phyloP scores from a whole-genome alignment of 768 basidiomycete genomes.

The Boletus subcaerulescens region DNA sequence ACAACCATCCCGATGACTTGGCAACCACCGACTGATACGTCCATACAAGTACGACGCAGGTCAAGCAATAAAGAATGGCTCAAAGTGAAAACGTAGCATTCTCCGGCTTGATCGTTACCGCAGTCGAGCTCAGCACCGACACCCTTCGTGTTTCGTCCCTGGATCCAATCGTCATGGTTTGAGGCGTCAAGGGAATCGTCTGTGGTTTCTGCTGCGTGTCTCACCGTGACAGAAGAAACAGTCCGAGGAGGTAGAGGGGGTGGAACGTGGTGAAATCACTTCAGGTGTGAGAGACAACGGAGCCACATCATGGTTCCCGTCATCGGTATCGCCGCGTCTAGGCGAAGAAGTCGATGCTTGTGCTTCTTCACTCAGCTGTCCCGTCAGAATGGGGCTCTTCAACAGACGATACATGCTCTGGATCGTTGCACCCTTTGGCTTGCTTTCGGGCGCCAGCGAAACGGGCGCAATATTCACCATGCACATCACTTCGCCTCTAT shows the following conservation, averaged over 20 bases:
- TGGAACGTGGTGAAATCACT: conserved; percentile 20
- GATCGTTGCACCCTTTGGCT: conserved; percentile 50
- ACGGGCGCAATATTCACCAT: conserved; percentile 67
- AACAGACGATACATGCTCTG: conserved; percentile 73
- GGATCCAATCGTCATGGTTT: conserved; percentile 52
- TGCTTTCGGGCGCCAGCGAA: conserved; percentile 39
- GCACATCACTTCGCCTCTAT: conserved; percentile 83
- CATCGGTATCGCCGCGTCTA: conserved; percentile 12
- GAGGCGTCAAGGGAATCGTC: conserved; percentile 20
- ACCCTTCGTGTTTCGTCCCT: conserved; percentile 39
- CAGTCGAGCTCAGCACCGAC: conserved; percentile 7
- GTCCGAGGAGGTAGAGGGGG: conserved; percentile 46
- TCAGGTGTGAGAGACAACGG: conserved; percentile 29
- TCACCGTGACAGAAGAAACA: conserved; percentile 30
- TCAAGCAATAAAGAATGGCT: too few species aligned
- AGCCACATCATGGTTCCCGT: conserved; percentile 29
- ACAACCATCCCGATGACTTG: too few species aligned
- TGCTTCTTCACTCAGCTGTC: conserved; percentile 25
- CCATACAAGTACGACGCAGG: too few species aligned
- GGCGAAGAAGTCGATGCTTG: conserved; percentile 9
- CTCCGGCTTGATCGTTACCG: conserved; percentile 16
- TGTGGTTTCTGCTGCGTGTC: conserved; percentile 27
- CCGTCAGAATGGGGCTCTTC: conserved; percentile 48
- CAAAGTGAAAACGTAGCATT: not conserved
- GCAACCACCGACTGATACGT: too few species aligned